These are phyloP conservation scores for Ogataea trehaloabstinens DNA, from an alignment of 805 yeast genomes.

Conservation along the genomic window DNA sequence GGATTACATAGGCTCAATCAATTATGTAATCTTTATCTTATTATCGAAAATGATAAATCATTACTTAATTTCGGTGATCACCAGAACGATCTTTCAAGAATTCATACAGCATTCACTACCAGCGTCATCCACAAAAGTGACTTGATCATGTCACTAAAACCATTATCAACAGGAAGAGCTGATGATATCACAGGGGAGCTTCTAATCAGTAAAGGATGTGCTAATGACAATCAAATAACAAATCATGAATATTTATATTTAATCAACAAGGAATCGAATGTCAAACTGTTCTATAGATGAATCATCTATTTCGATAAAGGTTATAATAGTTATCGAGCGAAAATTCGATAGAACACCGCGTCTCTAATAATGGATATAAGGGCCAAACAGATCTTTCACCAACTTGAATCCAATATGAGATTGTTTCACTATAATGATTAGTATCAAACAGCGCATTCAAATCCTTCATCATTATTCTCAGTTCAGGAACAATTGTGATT, in stretches of 20 bases:
- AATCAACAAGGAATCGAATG: slow-evolving; percentile 51
- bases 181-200: slow-evolving; percentile 77
- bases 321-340: slow-evolving; percentile 75
- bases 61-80: slow-evolving; percentile 20
- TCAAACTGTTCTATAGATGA: slow-evolving; percentile 45
- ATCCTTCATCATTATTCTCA: slow-evolving; percentile 65
- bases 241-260: slow-evolving; percentile 67
- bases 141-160: slow-evolving; percentile 55
- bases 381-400: slow-evolving; percentile 97
- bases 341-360: slow-evolving; percentile 87
- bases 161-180: slow-evolving; percentile 78
- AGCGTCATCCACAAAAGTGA: slow-evolving; percentile 50
- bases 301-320: slow-evolving; percentile 24
- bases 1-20: slow-evolving; percentile 19
- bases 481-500: slow-evolving; percentile 86
- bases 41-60: slow-evolving; percentile 19
- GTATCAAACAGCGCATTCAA: slow-evolving; percentile 78
- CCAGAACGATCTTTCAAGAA: slow-evolving; percentile 24
- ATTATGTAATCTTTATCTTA: slow-evolving; percentile 23
- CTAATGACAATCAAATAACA: slow-evolving; percentile 29
- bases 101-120: slow-evolving; percentile 45
- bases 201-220: slow-evolving; percentile 56
- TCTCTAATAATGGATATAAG: slow-evolving; percentile 74
- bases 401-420: slow-evolving; percentile 83
- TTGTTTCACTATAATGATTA: slow-evolving; percentile 64